Evolutionary conservation across 768 basidiomycete species (phyloP), one percentile per base, ranked within the genome.

Genomic region (Leccinum obscurum): DNA sequence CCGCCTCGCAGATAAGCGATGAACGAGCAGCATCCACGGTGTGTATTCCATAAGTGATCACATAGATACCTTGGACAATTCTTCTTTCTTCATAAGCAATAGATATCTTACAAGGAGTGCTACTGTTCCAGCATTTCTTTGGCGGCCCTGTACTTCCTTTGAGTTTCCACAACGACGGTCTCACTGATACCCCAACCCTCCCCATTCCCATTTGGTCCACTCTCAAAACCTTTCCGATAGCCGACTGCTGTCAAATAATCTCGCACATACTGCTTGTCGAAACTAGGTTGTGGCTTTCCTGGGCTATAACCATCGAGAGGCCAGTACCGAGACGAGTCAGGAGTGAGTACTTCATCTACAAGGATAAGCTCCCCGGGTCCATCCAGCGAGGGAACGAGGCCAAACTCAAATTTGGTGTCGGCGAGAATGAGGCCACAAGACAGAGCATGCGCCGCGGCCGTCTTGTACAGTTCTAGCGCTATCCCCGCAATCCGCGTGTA

Each of bases 371-470:
- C 75, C 74, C 79, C 66, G 71, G 71, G 6, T 66, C 65, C 68
- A 37, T 64, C 65, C 9, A 68, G 58, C 8, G 77, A 74, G 3
- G 77, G 79, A 52, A 94, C 68, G 49, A 98, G 83, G 6, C 97
- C 97, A 69, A 99, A 99, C 77, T 98, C 97, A 74, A 98, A 98
- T 73, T 99, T 99, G 44, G 95, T 98, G 75, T 99, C 96, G 24
- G 95, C 97, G 49, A 99, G 87, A 68, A 98, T 97, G 59, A 98
- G 80, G 17, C 93, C 95, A 5, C 86, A 83, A 6, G 83, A 79
- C 28, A 79, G 76, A 9, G 93, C 92, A 67, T 93, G 85, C 28
- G 78, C 83, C 0, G 92, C 86, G 2, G 95, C 95, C 44, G 85
- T 80, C 44, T 78, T 80, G 78, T 93, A 94, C 1, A 94, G 77